Percentiles rank a stretch among this genome's conserved stretches.
Conservation (phyloP, 768 basidiomycete species). For the Cyclocybe cylindracea region DNA sequence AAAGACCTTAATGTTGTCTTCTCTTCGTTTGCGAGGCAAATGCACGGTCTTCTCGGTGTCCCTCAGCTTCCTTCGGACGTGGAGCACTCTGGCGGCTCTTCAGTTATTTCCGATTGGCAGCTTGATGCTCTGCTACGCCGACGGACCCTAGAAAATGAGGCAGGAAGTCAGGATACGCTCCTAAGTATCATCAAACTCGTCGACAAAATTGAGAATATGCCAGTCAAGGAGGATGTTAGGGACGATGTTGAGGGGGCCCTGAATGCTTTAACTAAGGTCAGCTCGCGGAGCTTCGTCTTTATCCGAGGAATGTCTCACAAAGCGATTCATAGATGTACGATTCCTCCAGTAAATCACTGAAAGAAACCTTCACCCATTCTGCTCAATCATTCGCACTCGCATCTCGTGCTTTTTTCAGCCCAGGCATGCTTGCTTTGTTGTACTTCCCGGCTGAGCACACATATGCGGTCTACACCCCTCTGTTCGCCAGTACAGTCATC, state of each 20-base stretch:
- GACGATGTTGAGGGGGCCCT: conserved; percentile 73
- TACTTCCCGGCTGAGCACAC: conserved; percentile 99
- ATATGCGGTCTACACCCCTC: conserved; percentile 93
- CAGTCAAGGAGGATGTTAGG: conserved; percentile 76
- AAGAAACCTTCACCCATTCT: conserved; percentile 56
- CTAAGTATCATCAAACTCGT: conserved; percentile 83
- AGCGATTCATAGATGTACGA: conserved; percentile 39
- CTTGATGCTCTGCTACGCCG: conserved; percentile 74
- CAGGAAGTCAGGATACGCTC: conserved; percentile 72
- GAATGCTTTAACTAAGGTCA: conserved; percentile 70
- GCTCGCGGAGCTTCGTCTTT: conserved; percentile 15
- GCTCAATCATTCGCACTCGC: conserved; percentile 63
- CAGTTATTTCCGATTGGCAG: conserved; percentile 69
- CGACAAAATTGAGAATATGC: conserved; percentile 89
- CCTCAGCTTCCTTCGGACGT: conserved; percentile 58
- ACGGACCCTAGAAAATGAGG: conserved; percentile 69
- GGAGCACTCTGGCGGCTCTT: conserved; percentile 14
- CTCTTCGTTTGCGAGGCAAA: conserved; percentile 65
- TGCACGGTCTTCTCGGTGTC: conserved; percentile 81
- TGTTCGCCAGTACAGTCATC: conserved; percentile 89
- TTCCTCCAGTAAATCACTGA: conserved; percentile 37
- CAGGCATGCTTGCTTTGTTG: conserved; percentile 91
- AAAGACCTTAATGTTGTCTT: conserved; percentile 55
- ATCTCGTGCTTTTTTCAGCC: conserved; percentile 93
- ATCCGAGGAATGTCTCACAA: not conserved